phyloP scores from a whole-genome alignment of 2,329 filamentous ascomycete genomes.

The Diaporthe citriasiana region DNA sequence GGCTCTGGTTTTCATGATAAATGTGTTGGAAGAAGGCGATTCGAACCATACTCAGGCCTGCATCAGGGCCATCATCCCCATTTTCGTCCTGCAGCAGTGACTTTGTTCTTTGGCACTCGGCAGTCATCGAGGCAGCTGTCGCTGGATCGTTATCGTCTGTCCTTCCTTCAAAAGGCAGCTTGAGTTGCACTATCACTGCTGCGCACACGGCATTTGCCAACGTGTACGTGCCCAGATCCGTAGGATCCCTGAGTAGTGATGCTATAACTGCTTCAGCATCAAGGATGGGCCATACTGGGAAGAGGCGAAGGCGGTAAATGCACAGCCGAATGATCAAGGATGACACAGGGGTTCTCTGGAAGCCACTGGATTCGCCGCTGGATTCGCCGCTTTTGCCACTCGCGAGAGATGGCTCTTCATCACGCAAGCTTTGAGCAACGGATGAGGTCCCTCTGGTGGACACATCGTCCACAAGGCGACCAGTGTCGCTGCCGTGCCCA shows the following conservation, averaged over 20 bases:
- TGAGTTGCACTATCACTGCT: constrained; percentile 64
- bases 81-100: constrained; percentile 43
- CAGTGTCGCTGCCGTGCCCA: neutral
- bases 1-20: constrained; percentile 63
- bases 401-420: constrained; percentile 4
- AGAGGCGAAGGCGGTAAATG: constrained; percentile 64
- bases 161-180: constrained; percentile 52
- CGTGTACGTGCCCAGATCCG: constrained; percentile 53
- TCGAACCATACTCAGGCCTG: constrained; percentile 58
- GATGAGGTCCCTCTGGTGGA: constrained; percentile 3
- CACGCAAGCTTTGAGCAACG: constrained; percentile 22
- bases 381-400: constrained; percentile 23
- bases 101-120: constrained; percentile 53
- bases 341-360: constrained; percentile 40
- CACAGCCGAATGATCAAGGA: constrained; percentile 54
- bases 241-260: constrained; percentile 52
- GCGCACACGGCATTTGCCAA: constrained; percentile 62
- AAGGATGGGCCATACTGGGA: constrained; percentile 66
- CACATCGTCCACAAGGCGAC: neutral
- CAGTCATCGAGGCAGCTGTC: constrained; percentile 52
- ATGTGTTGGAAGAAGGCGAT: constrained; percentile 67
- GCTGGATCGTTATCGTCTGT: constrained; percentile 49
- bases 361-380: constrained; percentile 9
- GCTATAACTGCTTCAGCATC: constrained; percentile 59
- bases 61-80: constrained; percentile 47